Conservation (phyloP, 225 moss, liverwort and hornwort genomes). For the Pleurozium schreberi region DNA sequence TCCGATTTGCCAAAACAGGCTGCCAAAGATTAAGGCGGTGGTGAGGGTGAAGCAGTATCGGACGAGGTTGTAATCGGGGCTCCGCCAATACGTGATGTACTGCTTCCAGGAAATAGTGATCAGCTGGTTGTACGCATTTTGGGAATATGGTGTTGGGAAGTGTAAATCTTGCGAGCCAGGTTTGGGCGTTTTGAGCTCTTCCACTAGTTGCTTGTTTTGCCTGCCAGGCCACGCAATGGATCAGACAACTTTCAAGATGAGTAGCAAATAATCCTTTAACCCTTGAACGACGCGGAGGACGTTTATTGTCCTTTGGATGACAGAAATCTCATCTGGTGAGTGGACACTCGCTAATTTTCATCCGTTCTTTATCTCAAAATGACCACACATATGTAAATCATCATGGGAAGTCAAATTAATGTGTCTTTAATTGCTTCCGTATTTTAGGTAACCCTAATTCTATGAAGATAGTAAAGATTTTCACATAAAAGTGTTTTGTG, state of each 20-base stretch:
- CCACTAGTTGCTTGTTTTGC: constrained; percentile 25
- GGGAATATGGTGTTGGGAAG: constrained; percentile 28
- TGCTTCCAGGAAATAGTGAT: constrained; percentile 42
- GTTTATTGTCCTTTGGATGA: too few species aligned
- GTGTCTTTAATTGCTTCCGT: too few species aligned
- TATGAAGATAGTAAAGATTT: too few species aligned
- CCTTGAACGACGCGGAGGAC: too few species aligned
- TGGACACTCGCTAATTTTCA: too few species aligned
- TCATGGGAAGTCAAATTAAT: too few species aligned
- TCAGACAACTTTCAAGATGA: neutral
- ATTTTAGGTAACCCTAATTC: too few species aligned
- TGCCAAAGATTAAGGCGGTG: constrained; percentile 23
- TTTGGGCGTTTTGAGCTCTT: constrained; percentile 21
- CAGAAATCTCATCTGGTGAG: too few species aligned
- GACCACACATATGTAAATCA: too few species aligned
- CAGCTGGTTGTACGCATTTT: constrained; percentile 17
- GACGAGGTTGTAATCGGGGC: constrained; percentile 41
- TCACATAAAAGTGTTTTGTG: too few species aligned
- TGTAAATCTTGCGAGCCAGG: constrained; percentile 19
- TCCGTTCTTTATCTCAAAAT: too few species aligned
- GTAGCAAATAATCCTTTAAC: too few species aligned
- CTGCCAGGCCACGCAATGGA: neutral
- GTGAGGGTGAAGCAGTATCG: constrained; percentile 20
- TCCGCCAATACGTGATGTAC: constrained; percentile 44
- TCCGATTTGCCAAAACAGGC: constrained; percentile 43